Evolutionary conservation across 2,329 filamentous ascomycete species (phyloP).

Genomic region (Scorias spongiosa): DNA sequence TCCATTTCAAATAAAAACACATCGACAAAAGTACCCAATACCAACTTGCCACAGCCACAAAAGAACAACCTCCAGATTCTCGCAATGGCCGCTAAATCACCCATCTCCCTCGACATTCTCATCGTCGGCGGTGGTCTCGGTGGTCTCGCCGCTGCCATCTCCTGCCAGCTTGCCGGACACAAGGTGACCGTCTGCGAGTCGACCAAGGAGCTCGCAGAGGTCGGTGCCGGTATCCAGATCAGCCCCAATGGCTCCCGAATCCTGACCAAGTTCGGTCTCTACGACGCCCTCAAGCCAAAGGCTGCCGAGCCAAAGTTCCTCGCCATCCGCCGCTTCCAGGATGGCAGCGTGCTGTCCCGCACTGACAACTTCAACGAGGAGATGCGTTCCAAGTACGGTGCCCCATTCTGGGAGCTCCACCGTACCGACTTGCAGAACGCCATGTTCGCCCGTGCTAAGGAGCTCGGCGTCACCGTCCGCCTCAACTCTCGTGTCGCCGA

Average conservation of each 20-base stretch:
- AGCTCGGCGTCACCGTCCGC: slow-evolving; percentile 37
- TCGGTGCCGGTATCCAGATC: slow-evolving; percentile 38
- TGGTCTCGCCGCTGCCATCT: slow-evolving; percentile 4
- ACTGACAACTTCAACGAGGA: slow-evolving; percentile 38
- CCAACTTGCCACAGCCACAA: too few relatives aligned
- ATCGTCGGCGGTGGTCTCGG: slow-evolving; percentile 4
- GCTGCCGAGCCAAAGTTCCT: slow-evolving; percentile 33
- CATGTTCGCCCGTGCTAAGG: slow-evolving; percentile 34
- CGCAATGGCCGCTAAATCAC: background rate
- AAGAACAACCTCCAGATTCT: background rate
- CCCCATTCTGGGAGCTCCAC: slow-evolving; percentile 46
- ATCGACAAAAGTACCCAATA: too few relatives aligned
- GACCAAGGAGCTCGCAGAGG: slow-evolving; percentile 1
- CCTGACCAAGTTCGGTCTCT: slow-evolving; percentile 36
- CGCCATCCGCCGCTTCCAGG: slow-evolving; percentile 37
- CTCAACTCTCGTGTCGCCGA: slow-evolving; percentile 33
- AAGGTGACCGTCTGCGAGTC: slow-evolving; percentile 2
- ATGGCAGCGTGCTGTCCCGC: slow-evolving; percentile 31
- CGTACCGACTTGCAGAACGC: slow-evolving; percentile 45
- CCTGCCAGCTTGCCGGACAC: slow-evolving; percentile 3
- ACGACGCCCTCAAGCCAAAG: slow-evolving; percentile 24
- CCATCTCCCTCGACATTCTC: slow-evolving; percentile 1
- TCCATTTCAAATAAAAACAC: too few relatives aligned
- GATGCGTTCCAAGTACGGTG: slow-evolving; percentile 39
- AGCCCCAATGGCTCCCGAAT: slow-evolving; percentile 26